phyloP scores from a whole-genome alignment of 1,139 yeast species.

The Magnusiomyces fungicola region DNA sequence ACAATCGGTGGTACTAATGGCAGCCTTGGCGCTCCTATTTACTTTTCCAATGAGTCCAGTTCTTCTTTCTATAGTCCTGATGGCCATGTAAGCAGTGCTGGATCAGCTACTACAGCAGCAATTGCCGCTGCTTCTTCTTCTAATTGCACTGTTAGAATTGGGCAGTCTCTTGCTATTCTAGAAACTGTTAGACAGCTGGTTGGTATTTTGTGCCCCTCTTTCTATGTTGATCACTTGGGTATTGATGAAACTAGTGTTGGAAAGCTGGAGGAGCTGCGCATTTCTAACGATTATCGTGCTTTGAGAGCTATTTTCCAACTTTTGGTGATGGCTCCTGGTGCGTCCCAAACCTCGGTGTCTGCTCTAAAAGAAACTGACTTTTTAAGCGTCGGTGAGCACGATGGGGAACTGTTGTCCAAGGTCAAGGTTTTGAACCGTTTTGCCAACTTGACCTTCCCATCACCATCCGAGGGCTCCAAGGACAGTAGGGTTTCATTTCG shows the following conservation, averaged over 20 bases:
- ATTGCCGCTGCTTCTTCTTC: slow-evolving; percentile 11
- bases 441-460: neutral
- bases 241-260: slow-evolving; percentile 25
- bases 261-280: slow-evolving; percentile 32
- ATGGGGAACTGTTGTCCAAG: slow-evolving; percentile 19
- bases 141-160: slow-evolving; percentile 13
- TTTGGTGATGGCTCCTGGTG: no score
- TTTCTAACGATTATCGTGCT: slow-evolving; percentile 30
- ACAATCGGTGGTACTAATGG: neutral
- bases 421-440: slow-evolving; percentile 16
- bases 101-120: neutral
- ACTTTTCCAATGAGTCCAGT: neutral
- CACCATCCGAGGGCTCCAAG: no score
- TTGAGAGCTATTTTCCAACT: slow-evolving; percentile 30
- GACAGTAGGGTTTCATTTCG: no score
- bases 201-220: slow-evolving; percentile 20
- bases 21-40: neutral
- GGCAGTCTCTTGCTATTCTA: slow-evolving; percentile 26
- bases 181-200: slow-evolving; percentile 32
- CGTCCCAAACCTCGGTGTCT: neutral
- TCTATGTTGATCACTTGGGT: slow-evolving; percentile 18
- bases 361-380: slow-evolving; percentile 14
- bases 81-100: no score
- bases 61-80: no score
- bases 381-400: slow-evolving; percentile 23